Conservation (phyloP, 768 basidiomycete genomes). For the Suillus tomentosus region DNA sequence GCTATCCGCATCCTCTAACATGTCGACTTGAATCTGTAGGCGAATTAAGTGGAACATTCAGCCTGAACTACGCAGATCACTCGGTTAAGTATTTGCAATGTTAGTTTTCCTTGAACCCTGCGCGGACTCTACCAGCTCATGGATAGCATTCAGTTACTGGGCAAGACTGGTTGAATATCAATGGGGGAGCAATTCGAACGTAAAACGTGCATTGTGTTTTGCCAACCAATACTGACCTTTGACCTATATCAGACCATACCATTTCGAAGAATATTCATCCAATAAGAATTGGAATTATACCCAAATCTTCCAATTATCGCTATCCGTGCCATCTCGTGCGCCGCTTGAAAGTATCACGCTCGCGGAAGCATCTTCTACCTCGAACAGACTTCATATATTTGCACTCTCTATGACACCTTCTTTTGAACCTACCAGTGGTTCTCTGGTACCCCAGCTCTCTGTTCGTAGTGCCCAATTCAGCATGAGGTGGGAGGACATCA, state of each 20-base stretch:
- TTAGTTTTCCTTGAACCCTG: constrained; percentile 21
- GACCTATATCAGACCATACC: constrained; percentile 41
- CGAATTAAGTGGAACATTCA: constrained; percentile 34
- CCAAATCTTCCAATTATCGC: constrained; percentile 48
- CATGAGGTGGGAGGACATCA: constrained; percentile 45
- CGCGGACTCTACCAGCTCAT: background rate
- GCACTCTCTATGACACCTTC: constrained; percentile 44
- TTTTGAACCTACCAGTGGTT: constrained; percentile 26
- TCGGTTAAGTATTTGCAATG: constrained; percentile 37
- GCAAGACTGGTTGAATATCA: constrained; percentile 48
- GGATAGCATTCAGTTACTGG: constrained; percentile 37
- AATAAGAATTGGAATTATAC: constrained; percentile 43
- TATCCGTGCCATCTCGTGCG: constrained; percentile 42
- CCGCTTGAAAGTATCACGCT: constrained; percentile 46
- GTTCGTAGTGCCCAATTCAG: constrained; percentile 47
- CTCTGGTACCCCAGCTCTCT: constrained; percentile 33
- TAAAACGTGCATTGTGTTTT: constrained; percentile 20
- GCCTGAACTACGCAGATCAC: constrained; percentile 39
- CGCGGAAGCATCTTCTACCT: constrained; percentile 30
- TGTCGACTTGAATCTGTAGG: background rate
- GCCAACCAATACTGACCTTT: background rate
- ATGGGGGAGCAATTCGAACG: constrained; percentile 46
- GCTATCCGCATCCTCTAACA: background rate
- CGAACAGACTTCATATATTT: constrained; percentile 46
- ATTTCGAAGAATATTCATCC: constrained; percentile 39